Evolutionary conservation across 495 filamentous ascomycete genomes (phyloP), one percentile per base, ranked within the genome.

Genomic region (Lentithecium fluviatile): DNA sequence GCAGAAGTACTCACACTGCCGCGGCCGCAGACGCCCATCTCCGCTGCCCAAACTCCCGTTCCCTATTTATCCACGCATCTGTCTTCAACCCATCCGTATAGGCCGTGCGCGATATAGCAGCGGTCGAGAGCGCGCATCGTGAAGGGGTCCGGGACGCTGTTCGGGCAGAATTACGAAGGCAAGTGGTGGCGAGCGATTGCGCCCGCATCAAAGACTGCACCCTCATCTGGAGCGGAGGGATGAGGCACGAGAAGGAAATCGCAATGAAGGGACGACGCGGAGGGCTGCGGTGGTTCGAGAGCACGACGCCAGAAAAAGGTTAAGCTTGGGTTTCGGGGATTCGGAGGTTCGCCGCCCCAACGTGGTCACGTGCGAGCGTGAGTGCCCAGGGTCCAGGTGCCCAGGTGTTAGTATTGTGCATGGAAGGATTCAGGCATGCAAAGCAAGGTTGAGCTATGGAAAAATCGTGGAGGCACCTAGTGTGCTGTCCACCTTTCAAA

Each of bases 1-100:
- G 58, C 13, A 24, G 43, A 48, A 19, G 15, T 13, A 69, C 77
- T 65, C 70, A 81, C 78, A 80, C 74, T 55, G 78, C 68, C 29
- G 79, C 70, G 6, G 70, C 70, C 32, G 68, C 68, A 45, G 65
- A 64, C 58, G 70, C 68, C 56, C 60, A 64, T 54, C 70, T 50
- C 56, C 58, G 64, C 48, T 65, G 66, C 37, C 55, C 59, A 29
- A 2, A 23, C 2, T 15, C 19, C 40, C 24, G 53, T 21, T 58
- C 12, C 23, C 49, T 60, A 8, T 56, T 48, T n/a, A 65, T 37
- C 49, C 50, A 43, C 25, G 20, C 19, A 0, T 15, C 51, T 8
- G 23, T 49, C 7, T 24, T 34, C 13, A 20, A 2, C 6, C 55
- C 59, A 58, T 54, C 54, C 37, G n/a, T 17, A 13, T 38, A 40